These are phyloP conservation scores for Sutorius eximius DNA, from an alignment of 1,284 basidiomycete species.

Conservation along the genomic window DNA sequence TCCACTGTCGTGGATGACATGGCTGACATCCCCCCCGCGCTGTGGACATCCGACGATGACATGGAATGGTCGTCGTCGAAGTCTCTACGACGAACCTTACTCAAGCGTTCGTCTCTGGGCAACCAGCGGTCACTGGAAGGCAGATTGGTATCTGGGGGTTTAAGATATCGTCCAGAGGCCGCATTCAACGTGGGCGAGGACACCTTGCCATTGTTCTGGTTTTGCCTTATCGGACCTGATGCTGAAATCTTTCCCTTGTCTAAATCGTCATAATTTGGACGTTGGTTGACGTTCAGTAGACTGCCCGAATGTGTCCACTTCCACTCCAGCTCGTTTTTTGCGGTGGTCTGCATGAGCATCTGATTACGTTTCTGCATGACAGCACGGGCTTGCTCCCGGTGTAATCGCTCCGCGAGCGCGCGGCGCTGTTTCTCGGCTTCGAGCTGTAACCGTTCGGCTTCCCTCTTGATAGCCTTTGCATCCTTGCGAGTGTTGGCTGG, in stretches of 20 bases:
- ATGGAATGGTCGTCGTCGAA: constrained; percentile 89
- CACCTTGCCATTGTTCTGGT: constrained; percentile 38
- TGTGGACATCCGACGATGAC: constrained; percentile 82
- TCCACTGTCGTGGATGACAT: constrained; percentile 80
- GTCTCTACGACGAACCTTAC: constrained; percentile 80
- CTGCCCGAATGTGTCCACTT: constrained; percentile 42
- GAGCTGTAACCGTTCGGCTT: constrained; percentile 78
- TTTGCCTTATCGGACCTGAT: constrained; percentile 62
- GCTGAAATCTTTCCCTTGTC: constrained; percentile 50
- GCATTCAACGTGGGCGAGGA: constrained; percentile 52
- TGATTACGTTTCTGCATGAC: constrained; percentile 92
- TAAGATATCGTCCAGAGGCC: constrained; percentile 56
- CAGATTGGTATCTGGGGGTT: constrained; percentile 37
- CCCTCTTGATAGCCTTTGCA: constrained; percentile 87
- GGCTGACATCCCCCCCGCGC: constrained; percentile 65
- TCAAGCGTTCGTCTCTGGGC: constrained; percentile 57
- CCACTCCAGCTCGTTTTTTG: constrained; percentile 59
- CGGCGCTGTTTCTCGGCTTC: constrained; percentile 90
- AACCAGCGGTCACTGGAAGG: constrained; percentile 51
- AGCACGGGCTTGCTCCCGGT: constrained; percentile 87
- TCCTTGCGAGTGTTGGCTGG: constrained; percentile 53
- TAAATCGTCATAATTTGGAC: constrained; percentile 37
- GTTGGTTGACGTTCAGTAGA: constrained; percentile 36
- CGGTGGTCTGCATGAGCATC: constrained; percentile 60
- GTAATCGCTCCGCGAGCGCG: constrained; percentile 70